Evolutionary conservation across 2,329 filamentous ascomycete genomes (phyloP).

Genomic region (Nemania sp.): DNA sequence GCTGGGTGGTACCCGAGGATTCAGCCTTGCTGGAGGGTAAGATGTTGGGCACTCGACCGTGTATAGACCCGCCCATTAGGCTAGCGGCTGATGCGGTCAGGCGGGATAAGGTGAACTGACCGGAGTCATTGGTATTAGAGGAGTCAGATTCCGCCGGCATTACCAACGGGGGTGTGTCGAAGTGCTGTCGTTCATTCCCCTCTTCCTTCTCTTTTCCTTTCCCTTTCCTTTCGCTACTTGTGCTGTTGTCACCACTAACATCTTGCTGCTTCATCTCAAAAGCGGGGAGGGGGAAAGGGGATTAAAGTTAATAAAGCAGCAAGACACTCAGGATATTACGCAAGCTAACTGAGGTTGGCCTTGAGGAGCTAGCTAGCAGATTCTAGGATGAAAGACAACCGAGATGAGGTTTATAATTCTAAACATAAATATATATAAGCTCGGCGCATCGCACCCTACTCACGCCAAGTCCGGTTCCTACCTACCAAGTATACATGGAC

Average conservation of each 20-base stretch:
- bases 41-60: constrained; percentile 23
- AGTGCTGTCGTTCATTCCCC: background rate
- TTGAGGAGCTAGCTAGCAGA: too few species aligned
- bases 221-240: constrained; percentile 25
- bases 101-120: constrained; percentile 36
- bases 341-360: too few species aligned
- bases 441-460: too few species aligned
- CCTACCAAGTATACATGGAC: background rate
- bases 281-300: too few species aligned
- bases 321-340: too few species aligned
- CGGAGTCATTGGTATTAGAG: constrained; percentile 12
- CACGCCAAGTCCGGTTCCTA: too few species aligned
- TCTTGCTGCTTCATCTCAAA: constrained; percentile 8
- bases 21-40: constrained; percentile 42
- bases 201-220: constrained; percentile 24
- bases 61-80: constrained; percentile 37
- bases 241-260: background rate
- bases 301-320: too few species aligned
- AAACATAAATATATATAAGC: too few species aligned
- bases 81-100: constrained; percentile 42
- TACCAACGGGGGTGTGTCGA: background rate
- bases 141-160: constrained; percentile 4
- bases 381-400: too few species aligned
- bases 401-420: too few species aligned
- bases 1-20: constrained; percentile 32